These are phyloP conservation scores for Monosporascus sp. DNA, from an alignment of 2,329 filamentous ascomycete species.

Conservation along the genomic window DNA sequence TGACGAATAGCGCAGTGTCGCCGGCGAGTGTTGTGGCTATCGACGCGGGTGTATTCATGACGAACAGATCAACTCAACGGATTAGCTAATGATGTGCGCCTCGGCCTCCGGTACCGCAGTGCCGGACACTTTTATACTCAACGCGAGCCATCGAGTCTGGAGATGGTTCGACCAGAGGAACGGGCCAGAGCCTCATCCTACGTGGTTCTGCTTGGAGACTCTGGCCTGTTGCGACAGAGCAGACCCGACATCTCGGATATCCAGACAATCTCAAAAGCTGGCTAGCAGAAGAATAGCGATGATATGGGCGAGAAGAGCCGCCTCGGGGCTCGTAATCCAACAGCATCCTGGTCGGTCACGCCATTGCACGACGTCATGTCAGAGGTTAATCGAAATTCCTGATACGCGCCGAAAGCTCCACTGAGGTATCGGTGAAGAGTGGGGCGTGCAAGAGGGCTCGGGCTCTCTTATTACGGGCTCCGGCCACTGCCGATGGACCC, in stretches of 20 bases:
- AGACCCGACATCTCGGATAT: no score
- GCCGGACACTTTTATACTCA: neutral
- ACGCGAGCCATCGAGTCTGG: no score
- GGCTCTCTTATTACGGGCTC: neutral
- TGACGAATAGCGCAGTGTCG: neutral
- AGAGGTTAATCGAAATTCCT: neutral
- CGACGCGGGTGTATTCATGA: conserved; percentile 1
- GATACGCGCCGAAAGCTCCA: neutral
- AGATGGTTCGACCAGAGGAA: no score
- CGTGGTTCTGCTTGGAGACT: no score
- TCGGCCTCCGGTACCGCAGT: neutral
- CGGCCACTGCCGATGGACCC: neutral
- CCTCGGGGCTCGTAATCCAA: neutral
- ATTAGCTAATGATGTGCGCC: neutral
- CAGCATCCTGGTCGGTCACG: neutral
- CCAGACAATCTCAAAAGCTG: no score
- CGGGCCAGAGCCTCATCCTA: no score
- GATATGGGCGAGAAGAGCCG: neutral
- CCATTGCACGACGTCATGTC: neutral
- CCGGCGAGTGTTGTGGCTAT: conserved; percentile 1
- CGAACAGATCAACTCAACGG: neutral
- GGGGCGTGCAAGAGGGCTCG: neutral
- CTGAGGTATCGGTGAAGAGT: neutral
- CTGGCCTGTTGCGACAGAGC: no score
- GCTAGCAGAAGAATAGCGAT: neutral